Percentiles rank a stretch among this genome's conserved stretches.
Conservation (phyloP, 495 filamentous ascomycete genomes). For the Hypoxylon fuscum region DNA sequence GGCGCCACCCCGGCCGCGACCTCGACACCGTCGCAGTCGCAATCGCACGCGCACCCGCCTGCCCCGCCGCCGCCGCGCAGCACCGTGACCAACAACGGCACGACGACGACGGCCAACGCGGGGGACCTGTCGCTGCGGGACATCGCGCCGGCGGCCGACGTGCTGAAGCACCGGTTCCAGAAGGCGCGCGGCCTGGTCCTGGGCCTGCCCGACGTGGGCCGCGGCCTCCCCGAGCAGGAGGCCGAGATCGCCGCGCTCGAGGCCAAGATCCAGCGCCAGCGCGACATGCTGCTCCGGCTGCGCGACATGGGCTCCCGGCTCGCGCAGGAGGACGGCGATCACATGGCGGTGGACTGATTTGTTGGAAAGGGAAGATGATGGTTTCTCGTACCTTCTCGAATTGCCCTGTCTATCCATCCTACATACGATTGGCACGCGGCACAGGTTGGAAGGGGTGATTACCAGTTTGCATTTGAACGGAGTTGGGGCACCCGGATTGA, state of each 20-base stretch:
- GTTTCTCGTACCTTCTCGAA: too few species aligned
- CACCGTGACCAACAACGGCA: slow-evolving; percentile 40
- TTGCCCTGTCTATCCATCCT: too few species aligned
- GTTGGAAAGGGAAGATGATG: slow-evolving; percentile 6
- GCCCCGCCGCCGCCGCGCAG: slow-evolving; percentile 17
- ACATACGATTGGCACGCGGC: too few species aligned
- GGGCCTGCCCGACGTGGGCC: slow-evolving; percentile 75
- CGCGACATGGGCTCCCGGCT: slow-evolving; percentile 53
- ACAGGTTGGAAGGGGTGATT: neutral
- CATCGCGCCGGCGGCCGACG: slow-evolving; percentile 75
- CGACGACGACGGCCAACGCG: slow-evolving; percentile 35
- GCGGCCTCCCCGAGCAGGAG: slow-evolving; percentile 79
- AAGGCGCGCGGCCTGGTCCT: slow-evolving; percentile 75
- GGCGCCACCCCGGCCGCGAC: slow-evolving; percentile 12
- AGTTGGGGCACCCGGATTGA: slow-evolving; percentile 29
- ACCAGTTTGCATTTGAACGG: slow-evolving; percentile 13
- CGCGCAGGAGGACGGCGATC: slow-evolving; percentile 41
- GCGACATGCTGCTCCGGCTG: slow-evolving; percentile 59
- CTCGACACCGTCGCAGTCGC: slow-evolving; percentile 33
- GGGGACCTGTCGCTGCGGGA: slow-evolving; percentile 74
- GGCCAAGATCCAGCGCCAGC: slow-evolving; percentile 68
- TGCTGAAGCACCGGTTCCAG: slow-evolving; percentile 80
- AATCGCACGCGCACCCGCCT: slow-evolving; percentile 44
- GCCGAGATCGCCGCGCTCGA: slow-evolving; percentile 81
- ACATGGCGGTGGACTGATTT: slow-evolving; percentile 21